These are phyloP conservation scores for Candida sp. DNA, from an alignment of 1,139 yeast species.

Conservation along the genomic window DNA sequence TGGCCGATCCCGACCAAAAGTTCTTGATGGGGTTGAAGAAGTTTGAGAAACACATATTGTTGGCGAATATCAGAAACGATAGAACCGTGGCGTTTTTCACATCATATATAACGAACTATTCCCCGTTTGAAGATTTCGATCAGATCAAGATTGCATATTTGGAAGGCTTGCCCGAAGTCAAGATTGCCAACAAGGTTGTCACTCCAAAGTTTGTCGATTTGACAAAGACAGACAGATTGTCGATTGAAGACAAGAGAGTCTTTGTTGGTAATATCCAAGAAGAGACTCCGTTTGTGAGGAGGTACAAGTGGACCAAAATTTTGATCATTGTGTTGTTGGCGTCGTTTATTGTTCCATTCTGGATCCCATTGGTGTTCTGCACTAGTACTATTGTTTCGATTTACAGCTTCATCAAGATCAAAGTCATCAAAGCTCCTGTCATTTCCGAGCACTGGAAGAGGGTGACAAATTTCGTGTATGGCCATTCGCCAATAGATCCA, in stretches of 20 bases:
- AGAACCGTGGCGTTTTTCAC: slow-evolving; percentile 61
- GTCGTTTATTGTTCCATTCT: slow-evolving; percentile 48
- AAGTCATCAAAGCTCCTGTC: slow-evolving; percentile 26
- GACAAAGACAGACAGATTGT: slow-evolving; percentile 25
- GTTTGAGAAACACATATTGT: slow-evolving; percentile 60
- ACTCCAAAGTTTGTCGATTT: slow-evolving; percentile 64
- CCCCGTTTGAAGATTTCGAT: slow-evolving; percentile 53
- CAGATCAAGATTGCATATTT: slow-evolving; percentile 43
- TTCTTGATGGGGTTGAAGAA: slow-evolving; percentile 58
- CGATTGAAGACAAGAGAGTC: slow-evolving; percentile 18
- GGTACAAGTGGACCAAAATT: slow-evolving; percentile 30
- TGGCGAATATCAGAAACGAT: slow-evolving; percentile 83
- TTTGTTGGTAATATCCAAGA: slow-evolving; percentile 39
- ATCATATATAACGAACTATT: slow-evolving; percentile 51
- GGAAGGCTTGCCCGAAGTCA: slow-evolving; percentile 36
- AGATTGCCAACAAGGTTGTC: slow-evolving; percentile 35
- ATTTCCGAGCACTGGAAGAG: slow-evolving; percentile 37
- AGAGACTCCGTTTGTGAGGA: slow-evolving; percentile 39
- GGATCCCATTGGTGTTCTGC: slow-evolving; percentile 57
- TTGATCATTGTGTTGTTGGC: slow-evolving; percentile 34
- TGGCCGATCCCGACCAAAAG: slow-evolving; percentile 58
- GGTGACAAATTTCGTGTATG: slow-evolving; percentile 38
- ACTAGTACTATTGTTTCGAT: slow-evolving; percentile 41
- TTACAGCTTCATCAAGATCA: slow-evolving; percentile 40
- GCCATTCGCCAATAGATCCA: slow-evolving; percentile 32